Conservation (phyloP, 169 alveolate species). For the Cryptosporidium sp. region DNA sequence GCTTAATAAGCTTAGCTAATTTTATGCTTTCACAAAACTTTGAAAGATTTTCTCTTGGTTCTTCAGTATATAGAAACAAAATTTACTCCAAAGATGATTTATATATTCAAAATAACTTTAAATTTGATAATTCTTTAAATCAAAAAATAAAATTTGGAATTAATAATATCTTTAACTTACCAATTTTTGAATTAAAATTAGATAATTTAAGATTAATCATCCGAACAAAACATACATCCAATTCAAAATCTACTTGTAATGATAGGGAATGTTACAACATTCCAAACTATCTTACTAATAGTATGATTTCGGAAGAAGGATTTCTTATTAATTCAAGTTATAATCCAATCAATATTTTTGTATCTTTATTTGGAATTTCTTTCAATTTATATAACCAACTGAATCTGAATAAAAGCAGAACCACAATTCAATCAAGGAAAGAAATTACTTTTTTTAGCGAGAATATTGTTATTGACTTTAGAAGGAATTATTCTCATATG, state of each 20-base stretch:
- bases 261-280: constrained; percentile 37
- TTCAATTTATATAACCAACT: constrained; percentile 12
- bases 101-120: neutral
- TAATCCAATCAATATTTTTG: constrained; percentile 33
- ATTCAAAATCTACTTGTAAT: constrained; percentile 11
- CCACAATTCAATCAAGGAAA: constrained; percentile 9
- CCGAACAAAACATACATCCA: constrained; percentile 31
- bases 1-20: neutral
- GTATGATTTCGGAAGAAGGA: neutral
- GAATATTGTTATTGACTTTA: constrained; percentile 1
- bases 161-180: neutral
- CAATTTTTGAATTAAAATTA: constrained; percentile 13
- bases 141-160: neutral
- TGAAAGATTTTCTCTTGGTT: neutral
- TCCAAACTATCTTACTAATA: constrained; percentile 26
- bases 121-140: neutral
- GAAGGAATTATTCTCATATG: constrained; percentile 11
- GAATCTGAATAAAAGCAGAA: neutral
- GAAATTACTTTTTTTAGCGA: neutral
- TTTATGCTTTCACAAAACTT: neutral
- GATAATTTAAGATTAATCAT: constrained; percentile 17
- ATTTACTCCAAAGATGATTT: constrained; percentile 29
- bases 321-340: constrained; percentile 9
- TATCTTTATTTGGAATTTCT: neutral
- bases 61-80: neutral